These are phyloP conservation scores for Puccinia triticina DNA, from an alignment of 1,284 basidiomycete species.

Conservation along the genomic window DNA sequence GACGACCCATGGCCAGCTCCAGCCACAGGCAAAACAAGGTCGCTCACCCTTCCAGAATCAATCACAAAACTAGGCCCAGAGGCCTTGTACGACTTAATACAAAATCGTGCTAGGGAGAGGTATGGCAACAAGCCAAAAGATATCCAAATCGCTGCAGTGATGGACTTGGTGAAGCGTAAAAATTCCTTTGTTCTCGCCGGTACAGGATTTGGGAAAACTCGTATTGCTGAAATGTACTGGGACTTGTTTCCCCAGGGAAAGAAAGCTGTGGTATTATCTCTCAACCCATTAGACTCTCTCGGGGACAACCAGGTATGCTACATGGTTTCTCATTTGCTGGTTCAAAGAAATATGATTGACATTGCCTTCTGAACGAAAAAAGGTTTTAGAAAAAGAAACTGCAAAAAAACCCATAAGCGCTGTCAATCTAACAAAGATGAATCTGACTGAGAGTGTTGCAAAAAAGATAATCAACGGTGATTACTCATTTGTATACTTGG, in stretches of 20 bases:
- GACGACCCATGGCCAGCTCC: too few species aligned
- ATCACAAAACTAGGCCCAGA: too few species aligned
- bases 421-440: background rate
- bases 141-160: background rate
- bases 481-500: background rate
- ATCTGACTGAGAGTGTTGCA: background rate
- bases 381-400: slow-evolving; percentile 7
- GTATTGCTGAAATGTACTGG: background rate
- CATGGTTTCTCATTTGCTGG: too few species aligned
- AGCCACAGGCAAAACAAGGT: too few species aligned
- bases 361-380: too few species aligned
- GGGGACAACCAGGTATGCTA: background rate
- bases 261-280: background rate
- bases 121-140: too few species aligned
- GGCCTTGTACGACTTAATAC: too few species aligned
- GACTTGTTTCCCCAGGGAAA: background rate
- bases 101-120: too few species aligned
- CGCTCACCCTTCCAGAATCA: too few species aligned
- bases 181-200: background rate
- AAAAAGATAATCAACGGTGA: background rate
- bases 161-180: background rate
- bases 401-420: background rate
- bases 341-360: too few species aligned
- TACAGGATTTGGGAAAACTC: background rate
- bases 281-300: background rate